Conservation (phyloP, 208 protist species). For the Trypanosoma cruzi region DNA sequence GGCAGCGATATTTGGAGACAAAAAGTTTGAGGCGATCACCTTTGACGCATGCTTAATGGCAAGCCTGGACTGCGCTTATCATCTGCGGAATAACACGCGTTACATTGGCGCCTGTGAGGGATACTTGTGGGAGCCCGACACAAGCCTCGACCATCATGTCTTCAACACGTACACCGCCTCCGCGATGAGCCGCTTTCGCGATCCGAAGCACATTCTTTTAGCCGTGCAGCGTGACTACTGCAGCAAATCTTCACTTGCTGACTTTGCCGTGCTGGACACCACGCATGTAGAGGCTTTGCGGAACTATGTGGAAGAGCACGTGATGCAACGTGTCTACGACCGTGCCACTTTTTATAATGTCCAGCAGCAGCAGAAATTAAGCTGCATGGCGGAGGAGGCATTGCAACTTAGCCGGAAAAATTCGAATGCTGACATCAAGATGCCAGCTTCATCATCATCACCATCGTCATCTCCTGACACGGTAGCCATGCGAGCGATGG, state of each 20-base stretch:
- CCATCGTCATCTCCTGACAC: slow-evolving; percentile 25
- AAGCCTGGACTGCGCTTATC: slow-evolving; percentile 84
- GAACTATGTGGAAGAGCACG: slow-evolving; percentile 57
- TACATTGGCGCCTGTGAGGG: slow-evolving; percentile 86
- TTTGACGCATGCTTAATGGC: slow-evolving; percentile 92
- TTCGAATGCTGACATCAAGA: slow-evolving; percentile 38
- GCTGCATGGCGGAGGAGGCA: slow-evolving; percentile 46
- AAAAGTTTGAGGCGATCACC: slow-evolving; percentile 79
- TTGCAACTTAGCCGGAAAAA: slow-evolving; percentile 32
- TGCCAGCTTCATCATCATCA: slow-evolving; percentile 13
- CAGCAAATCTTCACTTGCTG: slow-evolving; percentile 54
- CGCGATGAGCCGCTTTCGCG: slow-evolving; percentile 67
- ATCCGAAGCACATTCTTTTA: slow-evolving; percentile 63
- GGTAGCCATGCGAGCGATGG: slow-evolving; percentile 20
- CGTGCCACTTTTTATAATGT: slow-evolving; percentile 71
- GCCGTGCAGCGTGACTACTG: slow-evolving; percentile 79
- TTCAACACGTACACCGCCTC: slow-evolving; percentile 84
- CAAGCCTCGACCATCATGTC: slow-evolving; percentile 73
- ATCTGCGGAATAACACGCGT: slow-evolving; percentile 80
- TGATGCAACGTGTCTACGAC: slow-evolving; percentile 81
- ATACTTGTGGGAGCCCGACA: slow-evolving; percentile 88
- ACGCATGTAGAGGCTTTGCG: slow-evolving; percentile 66
- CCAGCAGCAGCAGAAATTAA: slow-evolving; percentile 57
- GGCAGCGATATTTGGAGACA: slow-evolving; percentile 53
- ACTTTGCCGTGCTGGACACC: slow-evolving; percentile 81